Evolutionary conservation across 768 basidiomycete species (phyloP).

Genomic region (Rhodotorula toruloides): DNA sequence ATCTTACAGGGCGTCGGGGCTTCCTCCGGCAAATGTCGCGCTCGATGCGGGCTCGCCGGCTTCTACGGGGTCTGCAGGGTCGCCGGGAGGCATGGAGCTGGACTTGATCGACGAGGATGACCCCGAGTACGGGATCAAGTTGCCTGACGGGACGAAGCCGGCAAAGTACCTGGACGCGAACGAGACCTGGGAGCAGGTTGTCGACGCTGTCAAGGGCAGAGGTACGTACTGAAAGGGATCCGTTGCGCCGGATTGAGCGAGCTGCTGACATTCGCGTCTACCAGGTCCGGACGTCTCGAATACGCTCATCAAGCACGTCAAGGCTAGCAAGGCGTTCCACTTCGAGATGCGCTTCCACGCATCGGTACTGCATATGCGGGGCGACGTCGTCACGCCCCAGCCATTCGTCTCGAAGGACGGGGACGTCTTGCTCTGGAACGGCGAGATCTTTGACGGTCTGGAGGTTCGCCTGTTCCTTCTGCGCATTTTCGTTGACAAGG

Average conservation of each 20-base stretch:
- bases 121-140: background rate
- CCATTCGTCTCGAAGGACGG: slow-evolving; percentile 68
- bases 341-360: slow-evolving; percentile 54
- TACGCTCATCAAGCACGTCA: background rate
- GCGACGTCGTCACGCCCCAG: slow-evolving; percentile 57
- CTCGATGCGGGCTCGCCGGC: background rate
- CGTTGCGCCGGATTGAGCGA: background rate
- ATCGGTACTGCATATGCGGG: slow-evolving; percentile 71
- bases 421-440: slow-evolving; percentile 53
- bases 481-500: background rate
- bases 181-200: slow-evolving; percentile 4
- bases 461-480: slow-evolving; percentile 52
- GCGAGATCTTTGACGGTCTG: slow-evolving; percentile 69
- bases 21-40: background rate
- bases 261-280: too few species aligned
- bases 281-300: slow-evolving; percentile 25
- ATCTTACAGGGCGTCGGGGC: slow-evolving; percentile 1
- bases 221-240: background rate
- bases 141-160: background rate
- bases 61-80: background rate
- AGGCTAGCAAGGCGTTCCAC: background rate
- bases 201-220: slow-evolving; percentile 5
- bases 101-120: background rate
- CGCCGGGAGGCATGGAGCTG: background rate
- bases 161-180: background rate